phyloP scores from a whole-genome alignment of 1,284 basidiomycete genomes.

The Ustilago nuda region DNA sequence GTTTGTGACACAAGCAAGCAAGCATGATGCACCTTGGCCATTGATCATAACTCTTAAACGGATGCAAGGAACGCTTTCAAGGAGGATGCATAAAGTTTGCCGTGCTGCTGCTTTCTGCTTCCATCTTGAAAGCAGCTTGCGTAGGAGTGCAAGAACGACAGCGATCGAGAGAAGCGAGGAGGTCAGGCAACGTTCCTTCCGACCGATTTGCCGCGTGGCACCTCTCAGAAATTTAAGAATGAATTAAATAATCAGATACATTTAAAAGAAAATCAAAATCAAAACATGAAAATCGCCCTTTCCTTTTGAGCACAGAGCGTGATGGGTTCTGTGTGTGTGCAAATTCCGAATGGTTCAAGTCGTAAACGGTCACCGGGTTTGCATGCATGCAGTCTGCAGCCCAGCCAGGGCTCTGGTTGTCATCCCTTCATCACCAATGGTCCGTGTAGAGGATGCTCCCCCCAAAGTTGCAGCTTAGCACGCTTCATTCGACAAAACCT shows the following conservation, averaged over 20 bases:
- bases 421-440: no score
- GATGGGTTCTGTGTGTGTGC: no score
- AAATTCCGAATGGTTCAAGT: no score
- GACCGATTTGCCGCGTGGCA: background rate
- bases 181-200: background rate
- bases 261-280: no score
- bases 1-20: background rate
- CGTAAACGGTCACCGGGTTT: slow-evolving; percentile 1
- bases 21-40: background rate
- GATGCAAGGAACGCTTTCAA: background rate
- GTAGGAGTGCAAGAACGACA: background rate
- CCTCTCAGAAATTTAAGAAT: background rate
- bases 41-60: background rate
- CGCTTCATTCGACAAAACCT: background rate
- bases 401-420: background rate
- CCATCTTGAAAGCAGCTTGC: background rate
- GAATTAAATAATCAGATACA: background rate
- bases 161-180: slow-evolving; percentile 10
- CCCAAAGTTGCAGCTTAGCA: background rate
- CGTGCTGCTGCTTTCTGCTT: background rate
- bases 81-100: background rate
- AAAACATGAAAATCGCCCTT: background rate
- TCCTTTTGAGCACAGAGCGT: background rate
- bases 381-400: slow-evolving; percentile 2
- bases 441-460: no score